Base-by-base conservation (phyloP, 306 rosid species). In the Geum urbanum region DNA sequence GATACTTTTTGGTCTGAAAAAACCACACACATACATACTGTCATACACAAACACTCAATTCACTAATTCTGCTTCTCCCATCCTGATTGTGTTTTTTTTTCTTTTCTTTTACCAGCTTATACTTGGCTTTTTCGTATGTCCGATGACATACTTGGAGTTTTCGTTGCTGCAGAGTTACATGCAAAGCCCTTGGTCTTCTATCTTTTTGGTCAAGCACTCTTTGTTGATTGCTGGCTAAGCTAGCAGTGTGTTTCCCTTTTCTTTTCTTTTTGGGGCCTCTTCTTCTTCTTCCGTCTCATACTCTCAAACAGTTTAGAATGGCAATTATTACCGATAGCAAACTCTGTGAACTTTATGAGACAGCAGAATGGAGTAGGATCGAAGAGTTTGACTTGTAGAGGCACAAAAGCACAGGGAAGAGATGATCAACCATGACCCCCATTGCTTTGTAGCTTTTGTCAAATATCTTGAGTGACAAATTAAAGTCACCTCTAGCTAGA, bases 351-450 rank as follows among this genome's bases (percentile, higher is more conserved):
- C 74, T 78, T 77, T 77, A 58, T 54, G 59, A 32, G 58, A 71
- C 61, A 43, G 10, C 20, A 63, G 70, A 45, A 51, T 78, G 80
- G 84, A 82, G 88, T 82, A 79, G 72, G 81, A 69, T 56, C 67
- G 77, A 80, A 80, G 85, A 74, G 58, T 80, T 84, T 84, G 88
- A 84, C 87, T 64, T 77, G 44, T 9, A 6, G 14, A 60, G 50
- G 9, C 76, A 39, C 50, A 49, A 81, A 88, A 81, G 71, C 74
- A 66, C 50, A 19, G 39, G 63, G 12, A 43, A 41, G 51, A 63
- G 39, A 55, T 45, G 27, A 69, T 9, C 53, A n/a, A 27, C 18
- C 13, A 49, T 11, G 64, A 56, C 60, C 63, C 37, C 71, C 27
- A 1, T 56, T 22, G 11, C 75, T 68, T 44, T 51, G 41, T 27